Conservation (phyloP, 208 protist species). For the Crithidia bombi region DNA sequence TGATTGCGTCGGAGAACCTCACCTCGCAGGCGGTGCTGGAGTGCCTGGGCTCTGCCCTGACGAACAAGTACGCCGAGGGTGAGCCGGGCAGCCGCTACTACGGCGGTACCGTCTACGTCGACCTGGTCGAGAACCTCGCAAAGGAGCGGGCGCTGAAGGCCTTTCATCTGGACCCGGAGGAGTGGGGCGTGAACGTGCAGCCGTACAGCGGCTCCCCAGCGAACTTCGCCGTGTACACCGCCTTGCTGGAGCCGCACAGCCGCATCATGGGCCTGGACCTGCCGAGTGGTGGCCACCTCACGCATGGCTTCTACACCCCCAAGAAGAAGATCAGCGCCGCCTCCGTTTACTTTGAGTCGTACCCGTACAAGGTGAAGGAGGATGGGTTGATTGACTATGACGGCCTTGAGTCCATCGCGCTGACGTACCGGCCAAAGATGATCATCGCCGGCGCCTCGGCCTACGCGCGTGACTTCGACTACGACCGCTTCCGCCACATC, state of each 20-base stretch:
- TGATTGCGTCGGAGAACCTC: conserved; percentile 98
- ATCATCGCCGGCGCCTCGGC: conserved; percentile 97
- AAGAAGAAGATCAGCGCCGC: conserved; percentile 97
- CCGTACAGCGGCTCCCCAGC: conserved; percentile 98
- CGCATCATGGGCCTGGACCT: conserved; percentile 98
- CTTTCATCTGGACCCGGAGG: conserved; percentile 91
- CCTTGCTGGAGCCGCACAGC: conserved; percentile 96
- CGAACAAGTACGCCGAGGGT: conserved; percentile 99
- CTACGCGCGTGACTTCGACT: conserved; percentile 98
- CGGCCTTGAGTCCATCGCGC: conserved; percentile 81
- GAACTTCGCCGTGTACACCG: conserved; percentile 98
- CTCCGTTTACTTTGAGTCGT: conserved; percentile 98
- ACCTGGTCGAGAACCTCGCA: conserved; percentile 96
- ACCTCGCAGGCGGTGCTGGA: conserved; percentile 98
- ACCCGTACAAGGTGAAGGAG: conserved; percentile 95
- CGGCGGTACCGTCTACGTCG: conserved; percentile 98
- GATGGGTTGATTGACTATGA: conserved; percentile 98
- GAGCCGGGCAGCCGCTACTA: conserved; percentile 97
- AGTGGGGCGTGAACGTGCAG: conserved; percentile 99
- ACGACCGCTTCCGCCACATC: conserved; percentile 88
- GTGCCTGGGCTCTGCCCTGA: conserved; percentile 96
- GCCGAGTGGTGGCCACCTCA: conserved; percentile 93
- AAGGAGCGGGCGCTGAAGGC: conserved; percentile 93
- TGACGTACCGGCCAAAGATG: conserved; percentile 95
- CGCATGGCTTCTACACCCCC: conserved; percentile 98